Evolutionary conservation across 148 eudicot genomes (phyloP).

Genomic region (Agrostemma githago): DNA sequence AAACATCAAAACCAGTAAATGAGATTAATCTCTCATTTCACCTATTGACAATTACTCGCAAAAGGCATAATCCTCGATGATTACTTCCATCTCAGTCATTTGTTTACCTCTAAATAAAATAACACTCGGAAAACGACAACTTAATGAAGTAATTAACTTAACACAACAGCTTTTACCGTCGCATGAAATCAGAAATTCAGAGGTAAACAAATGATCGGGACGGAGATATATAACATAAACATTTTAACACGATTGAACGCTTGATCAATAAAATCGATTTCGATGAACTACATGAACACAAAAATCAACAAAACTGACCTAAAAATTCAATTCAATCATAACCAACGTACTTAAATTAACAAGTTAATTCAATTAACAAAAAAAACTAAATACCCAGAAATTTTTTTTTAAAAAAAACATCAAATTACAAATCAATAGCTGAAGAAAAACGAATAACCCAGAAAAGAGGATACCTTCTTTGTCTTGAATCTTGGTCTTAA

Average conservation of each 20-base stretch:
- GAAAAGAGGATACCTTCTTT: constrained; percentile 25
- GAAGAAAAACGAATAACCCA: background rate
- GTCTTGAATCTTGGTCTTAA: constrained; percentile 41
- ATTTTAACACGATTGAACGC: background rate
- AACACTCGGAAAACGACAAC: no score
- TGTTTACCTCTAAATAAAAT: no score
- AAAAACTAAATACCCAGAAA: background rate
- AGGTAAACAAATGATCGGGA: background rate
- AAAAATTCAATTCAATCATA: background rate
- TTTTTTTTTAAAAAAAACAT: background rate
- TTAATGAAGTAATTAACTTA: no score
- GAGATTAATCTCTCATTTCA: background rate
- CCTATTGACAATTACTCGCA: no score
- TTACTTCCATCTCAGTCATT: no score
- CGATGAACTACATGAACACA: no score
- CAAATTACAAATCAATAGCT: background rate
- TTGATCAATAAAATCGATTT: background rate
- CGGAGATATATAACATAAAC: no score
- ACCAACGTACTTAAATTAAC: background rate
- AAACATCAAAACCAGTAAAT: background rate
- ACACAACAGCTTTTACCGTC: no score
- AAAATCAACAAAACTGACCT: background rate
- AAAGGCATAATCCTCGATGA: no score
- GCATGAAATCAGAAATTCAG: background rate
- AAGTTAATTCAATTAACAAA: no score